Percentiles rank a stretch among this genome's conserved stretches.
phyloP scores from a whole-genome alignment of 345 rosid species.

The Salix suchowensis region DNA sequence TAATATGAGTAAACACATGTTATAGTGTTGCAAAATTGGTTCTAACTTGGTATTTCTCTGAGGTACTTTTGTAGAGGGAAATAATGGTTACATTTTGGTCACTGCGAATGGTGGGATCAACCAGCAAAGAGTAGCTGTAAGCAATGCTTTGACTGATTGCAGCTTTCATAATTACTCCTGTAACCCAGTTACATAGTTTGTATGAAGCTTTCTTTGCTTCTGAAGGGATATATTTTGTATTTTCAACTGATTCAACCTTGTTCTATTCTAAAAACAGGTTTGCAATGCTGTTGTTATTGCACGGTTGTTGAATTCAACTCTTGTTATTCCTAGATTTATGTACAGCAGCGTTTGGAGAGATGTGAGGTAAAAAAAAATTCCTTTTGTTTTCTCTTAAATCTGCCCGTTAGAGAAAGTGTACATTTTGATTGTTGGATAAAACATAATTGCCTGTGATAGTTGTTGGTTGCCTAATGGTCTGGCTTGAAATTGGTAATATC shows the following conservation, averaged over 20 bases:
- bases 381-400: not conserved
- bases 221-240: not conserved
- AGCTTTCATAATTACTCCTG: not conserved
- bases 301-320: slow-evolving; percentile 78
- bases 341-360: slow-evolving; percentile 96
- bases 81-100: slow-evolving; percentile 79
- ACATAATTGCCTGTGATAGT: not conserved
- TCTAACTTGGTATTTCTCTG: slow-evolving; percentile 10
- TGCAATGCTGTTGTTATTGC: slow-evolving; percentile 91
- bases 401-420: not conserved
- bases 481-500: not conserved
- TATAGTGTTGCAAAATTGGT: not conserved
- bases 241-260: slow-evolving; percentile 14
- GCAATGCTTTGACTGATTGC: slow-evolving; percentile 23
- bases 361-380: slow-evolving; percentile 52
- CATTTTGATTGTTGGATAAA: not conserved
- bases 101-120: slow-evolving; percentile 98
- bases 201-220: not conserved
- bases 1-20: not conserved
- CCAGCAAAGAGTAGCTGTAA: slow-evolving; percentile 97
- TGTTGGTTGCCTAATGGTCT: not conserved
- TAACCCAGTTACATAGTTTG: not conserved
- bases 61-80: slow-evolving; percentile 48
- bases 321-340: slow-evolving; percentile 84
- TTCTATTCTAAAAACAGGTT: slow-evolving; percentile 43